Conservation (phyloP, 768 basidiomycete species). For the Gymnopilus junonius region DNA sequence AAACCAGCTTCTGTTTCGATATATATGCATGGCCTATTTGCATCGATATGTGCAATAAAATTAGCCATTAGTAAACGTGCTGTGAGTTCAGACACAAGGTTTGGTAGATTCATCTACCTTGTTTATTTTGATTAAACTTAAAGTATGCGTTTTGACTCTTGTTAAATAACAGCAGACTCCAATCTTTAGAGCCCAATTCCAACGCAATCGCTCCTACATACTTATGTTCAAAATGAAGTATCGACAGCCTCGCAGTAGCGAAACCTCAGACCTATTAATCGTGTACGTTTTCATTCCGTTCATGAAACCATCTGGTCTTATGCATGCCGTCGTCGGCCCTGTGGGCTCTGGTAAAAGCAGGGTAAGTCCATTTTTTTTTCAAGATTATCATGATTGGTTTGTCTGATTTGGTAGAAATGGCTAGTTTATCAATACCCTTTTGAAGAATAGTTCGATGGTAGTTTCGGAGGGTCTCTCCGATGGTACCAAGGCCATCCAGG, state of each 20-base stretch:
- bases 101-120: neutral
- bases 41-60: neutral
- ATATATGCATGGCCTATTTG: neutral
- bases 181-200: neutral
- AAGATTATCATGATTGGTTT: too few species aligned
- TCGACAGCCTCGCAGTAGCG: too few species aligned
- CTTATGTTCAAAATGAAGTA: neutral
- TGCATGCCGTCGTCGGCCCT: neutral
- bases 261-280: too few species aligned
- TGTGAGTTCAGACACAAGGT: too few species aligned
- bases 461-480: neutral
- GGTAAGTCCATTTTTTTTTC: neutral
- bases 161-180: neutral
- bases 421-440: neutral
- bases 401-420: too few species aligned
- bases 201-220: neutral
- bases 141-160: neutral
- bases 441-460: neutral
- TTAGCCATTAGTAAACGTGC: too few species aligned
- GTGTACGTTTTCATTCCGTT: neutral
- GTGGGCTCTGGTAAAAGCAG: neutral
- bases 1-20: too few species aligned
- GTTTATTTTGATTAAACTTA: neutral
- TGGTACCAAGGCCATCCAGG: neutral
- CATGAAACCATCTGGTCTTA: neutral